These are phyloP conservation scores for Suhomyces emberorum DNA, from an alignment of 805 yeast species.

Conservation along the genomic window DNA sequence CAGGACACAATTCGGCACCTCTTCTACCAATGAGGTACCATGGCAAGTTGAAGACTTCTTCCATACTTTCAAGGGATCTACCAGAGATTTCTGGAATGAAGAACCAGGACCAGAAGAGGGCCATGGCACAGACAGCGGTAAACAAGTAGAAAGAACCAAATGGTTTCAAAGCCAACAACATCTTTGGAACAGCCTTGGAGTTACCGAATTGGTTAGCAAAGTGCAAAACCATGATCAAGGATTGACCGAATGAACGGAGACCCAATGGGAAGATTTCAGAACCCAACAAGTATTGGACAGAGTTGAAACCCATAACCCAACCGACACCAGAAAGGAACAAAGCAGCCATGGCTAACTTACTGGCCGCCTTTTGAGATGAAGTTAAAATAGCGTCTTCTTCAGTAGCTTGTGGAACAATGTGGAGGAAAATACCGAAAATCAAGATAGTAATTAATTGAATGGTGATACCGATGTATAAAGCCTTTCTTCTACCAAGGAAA, in stretches of 20 bases:
- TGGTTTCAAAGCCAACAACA: constrained; percentile 44
- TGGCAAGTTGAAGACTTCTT: constrained; percentile 49
- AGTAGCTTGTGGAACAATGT: constrained; percentile 43
- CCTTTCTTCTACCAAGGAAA: constrained; percentile 48
- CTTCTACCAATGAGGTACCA: constrained; percentile 58
- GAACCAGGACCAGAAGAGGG: constrained; percentile 48
- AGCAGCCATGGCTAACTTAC: constrained; percentile 49
- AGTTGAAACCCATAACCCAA: constrained; percentile 60
- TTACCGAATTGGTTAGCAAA: constrained; percentile 57
- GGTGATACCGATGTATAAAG: constrained; percentile 47
- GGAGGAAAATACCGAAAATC: constrained; percentile 46
- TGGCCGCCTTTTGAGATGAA: constrained; percentile 32
- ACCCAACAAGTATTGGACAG: constrained; percentile 52
- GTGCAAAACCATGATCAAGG: constrained; percentile 53
- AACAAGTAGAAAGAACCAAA: constrained; percentile 54
- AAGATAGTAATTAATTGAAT: constrained; percentile 43
- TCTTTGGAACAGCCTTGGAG: constrained; percentile 51
- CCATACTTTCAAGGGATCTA: constrained; percentile 51
- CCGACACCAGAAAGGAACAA: constrained; percentile 50
- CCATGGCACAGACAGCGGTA: constrained; percentile 37
- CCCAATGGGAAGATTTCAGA: constrained; percentile 55
- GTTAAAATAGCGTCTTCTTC: constrained; percentile 26
- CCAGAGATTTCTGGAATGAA: constrained; percentile 50
- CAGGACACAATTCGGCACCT: constrained; percentile 52
- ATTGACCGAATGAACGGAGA: constrained; percentile 47